These are phyloP conservation scores for Diaporthe longicolla DNA, from an alignment of 2,329 filamentous ascomycete genomes.

Conservation along the genomic window DNA sequence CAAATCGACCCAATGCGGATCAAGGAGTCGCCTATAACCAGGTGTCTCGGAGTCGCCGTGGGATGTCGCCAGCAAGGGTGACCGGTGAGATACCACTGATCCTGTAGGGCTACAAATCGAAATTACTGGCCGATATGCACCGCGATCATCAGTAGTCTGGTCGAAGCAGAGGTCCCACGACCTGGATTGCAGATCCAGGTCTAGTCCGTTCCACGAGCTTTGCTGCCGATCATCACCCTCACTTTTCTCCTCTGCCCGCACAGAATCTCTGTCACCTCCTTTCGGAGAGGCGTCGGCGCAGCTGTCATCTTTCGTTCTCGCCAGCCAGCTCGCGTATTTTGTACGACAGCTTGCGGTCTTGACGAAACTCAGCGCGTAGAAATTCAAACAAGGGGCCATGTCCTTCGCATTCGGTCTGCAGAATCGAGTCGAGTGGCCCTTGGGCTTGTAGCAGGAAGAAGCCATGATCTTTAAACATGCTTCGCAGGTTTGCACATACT, in stretches of 20 bases:
- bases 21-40: neutral
- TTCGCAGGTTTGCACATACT: neutral
- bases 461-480: neutral
- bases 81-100: too few relatives aligned
- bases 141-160: too few relatives aligned
- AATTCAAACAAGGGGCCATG: neutral
- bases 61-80: neutral
- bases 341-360: too few relatives aligned
- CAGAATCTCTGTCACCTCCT: neutral
- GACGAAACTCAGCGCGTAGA: too few relatives aligned
- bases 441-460: too few relatives aligned
- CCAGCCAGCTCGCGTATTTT: too few relatives aligned
- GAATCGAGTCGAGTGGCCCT: neutral
- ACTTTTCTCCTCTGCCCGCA: neutral
- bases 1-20: neutral
- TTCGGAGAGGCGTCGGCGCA: neutral
- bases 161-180: too few relatives aligned
- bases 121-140: too few relatives aligned
- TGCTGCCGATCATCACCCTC: neutral
- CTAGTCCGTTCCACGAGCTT: neutral
- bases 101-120: too few relatives aligned
- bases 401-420: neutral
- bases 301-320: neutral
- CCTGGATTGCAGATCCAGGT: neutral
- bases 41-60: neutral